Conservation (phyloP, 129 eudicot species). For the Saussurea involucrata region DNA sequence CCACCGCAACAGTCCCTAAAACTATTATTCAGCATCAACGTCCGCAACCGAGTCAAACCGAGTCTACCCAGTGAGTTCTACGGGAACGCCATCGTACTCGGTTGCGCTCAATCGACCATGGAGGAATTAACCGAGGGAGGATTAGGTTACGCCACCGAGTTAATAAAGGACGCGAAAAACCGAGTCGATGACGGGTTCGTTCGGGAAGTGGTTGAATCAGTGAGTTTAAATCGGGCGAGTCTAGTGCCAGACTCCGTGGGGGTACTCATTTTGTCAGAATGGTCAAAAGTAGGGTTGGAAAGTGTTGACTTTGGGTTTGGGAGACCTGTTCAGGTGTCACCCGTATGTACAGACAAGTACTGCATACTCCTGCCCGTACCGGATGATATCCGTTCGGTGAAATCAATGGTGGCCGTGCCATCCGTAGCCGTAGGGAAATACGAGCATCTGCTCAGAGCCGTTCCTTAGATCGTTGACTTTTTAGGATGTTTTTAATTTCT, state of each 20-base stretch:
- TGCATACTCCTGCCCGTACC: conserved; percentile 63
- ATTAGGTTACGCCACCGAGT: conserved; percentile 33
- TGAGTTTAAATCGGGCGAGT: conserved; percentile 43
- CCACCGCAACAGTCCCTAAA: conserved; percentile 58
- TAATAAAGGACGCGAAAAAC: conserved; percentile 59
- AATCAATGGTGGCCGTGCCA: conserved; percentile 69
- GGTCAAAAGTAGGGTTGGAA: conserved; percentile 79
- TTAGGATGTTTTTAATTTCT: not conserved
- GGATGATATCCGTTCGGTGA: conserved; percentile 39
- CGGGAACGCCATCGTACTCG: conserved; percentile 70
- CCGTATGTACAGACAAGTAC: conserved; percentile 64
- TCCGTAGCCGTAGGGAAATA: conserved; percentile 49
- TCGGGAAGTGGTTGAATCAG: conserved; percentile 54
- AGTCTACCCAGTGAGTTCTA: conserved; percentile 58
- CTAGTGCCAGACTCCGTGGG: conserved; percentile 60
- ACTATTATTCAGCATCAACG: conserved; percentile 54
- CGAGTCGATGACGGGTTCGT: conserved; percentile 56
- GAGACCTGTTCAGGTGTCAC: conserved; percentile 60
- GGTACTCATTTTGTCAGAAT: conserved; percentile 60
- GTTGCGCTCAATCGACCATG: conserved; percentile 53
- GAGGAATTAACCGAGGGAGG: conserved; percentile 41
- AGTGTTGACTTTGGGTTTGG: conserved; percentile 76
- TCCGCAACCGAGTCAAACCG: conserved; percentile 65
- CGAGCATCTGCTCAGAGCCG: conserved; percentile 32
- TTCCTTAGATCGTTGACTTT: conserved; percentile 26